Evolutionary conservation across 768 basidiomycete species (phyloP).

Genomic region (Coprinellus micaceus): DNA sequence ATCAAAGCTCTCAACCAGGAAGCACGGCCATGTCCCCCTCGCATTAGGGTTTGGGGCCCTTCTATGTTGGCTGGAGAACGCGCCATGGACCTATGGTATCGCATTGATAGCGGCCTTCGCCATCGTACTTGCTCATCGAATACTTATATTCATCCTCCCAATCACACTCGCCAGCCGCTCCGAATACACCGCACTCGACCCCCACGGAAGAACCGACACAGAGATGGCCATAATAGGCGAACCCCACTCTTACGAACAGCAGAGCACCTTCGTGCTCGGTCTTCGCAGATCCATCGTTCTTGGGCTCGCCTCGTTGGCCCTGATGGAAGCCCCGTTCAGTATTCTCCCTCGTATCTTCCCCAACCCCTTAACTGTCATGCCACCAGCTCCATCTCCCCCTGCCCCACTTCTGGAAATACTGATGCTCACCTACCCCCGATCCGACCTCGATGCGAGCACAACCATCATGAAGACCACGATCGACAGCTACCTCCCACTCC

Average conservation of each 20-base stretch:
- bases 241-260: neutral
- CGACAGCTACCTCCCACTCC: slow-evolving; percentile 32
- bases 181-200: neutral
- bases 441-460: slow-evolving; percentile 24
- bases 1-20: neutral
- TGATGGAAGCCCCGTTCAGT: neutral
- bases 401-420: slow-evolving; percentile 37
- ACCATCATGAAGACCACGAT: slow-evolving; percentile 34
- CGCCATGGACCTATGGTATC: slow-evolving; percentile 38
- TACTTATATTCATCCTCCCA: neutral
- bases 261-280: neutral
- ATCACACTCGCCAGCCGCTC: neutral
- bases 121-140: slow-evolving; percentile 14
- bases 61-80: slow-evolving; percentile 25
- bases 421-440: slow-evolving; percentile 37
- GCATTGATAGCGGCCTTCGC: slow-evolving; percentile 23
- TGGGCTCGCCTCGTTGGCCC: neutral
- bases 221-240: neutral
- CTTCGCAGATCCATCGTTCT: neutral
- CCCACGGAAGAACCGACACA: neutral
- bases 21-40: neutral
- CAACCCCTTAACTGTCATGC: slow-evolving; percentile 13
- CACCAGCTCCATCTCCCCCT: slow-evolving; percentile 16
- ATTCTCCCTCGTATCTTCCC: slow-evolving; percentile 14
- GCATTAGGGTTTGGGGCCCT: neutral